Base-by-base conservation (phyloP, 2,329 filamentous ascomycete genomes). In the Gliomastix tumulicola region DNA sequence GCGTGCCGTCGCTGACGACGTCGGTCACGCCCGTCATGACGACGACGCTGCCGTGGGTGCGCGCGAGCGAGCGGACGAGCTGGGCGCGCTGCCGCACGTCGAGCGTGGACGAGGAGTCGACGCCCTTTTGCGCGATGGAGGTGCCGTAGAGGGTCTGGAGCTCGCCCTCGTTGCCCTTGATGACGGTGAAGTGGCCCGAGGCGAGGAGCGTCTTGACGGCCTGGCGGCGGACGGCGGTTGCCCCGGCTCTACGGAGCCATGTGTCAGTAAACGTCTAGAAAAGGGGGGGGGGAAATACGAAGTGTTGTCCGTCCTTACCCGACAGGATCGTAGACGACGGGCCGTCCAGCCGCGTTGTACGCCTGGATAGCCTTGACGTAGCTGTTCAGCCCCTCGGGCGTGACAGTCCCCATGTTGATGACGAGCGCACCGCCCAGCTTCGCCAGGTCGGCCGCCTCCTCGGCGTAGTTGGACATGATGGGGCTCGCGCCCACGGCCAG, bases 121-220 rank as follows among this genome's bases (percentile, higher is more conserved):
- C 90, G 34, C 90, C 90, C 30, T 82, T 79, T 60, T 96, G 90
- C 23, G 45, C 42, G 32, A 55, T 31, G 43, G 53, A 44, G 30
- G 72, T 66, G 30, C 82, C 83, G 27, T 73, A 75, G 1, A 90
- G 79, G 4, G 84, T 80, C 33, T 74, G 69, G 42, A 97, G 88
- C 59, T 97, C 92, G 37, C 83, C 79, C 55, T 94, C 87, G 60
- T 97, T 97, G 34, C 90, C 90, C 56, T 97, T 97, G 60, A 97
- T 89, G 30, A 96, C 69, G 56, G 87, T 79, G 49, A 94, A 85
- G 57, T 86, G 86, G 27, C 88, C 88, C 4, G 68, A 71, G 0
- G 74, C 66, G 51, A 96, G 69, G 25, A 97, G 75, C 3, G 71
- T 71, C 40, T 78, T 76, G 20, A 90, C 77, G 0, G 88, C 84